phyloP scores from a whole-genome alignment of 257 asterid genomes.

The Jasminum sambac region DNA sequence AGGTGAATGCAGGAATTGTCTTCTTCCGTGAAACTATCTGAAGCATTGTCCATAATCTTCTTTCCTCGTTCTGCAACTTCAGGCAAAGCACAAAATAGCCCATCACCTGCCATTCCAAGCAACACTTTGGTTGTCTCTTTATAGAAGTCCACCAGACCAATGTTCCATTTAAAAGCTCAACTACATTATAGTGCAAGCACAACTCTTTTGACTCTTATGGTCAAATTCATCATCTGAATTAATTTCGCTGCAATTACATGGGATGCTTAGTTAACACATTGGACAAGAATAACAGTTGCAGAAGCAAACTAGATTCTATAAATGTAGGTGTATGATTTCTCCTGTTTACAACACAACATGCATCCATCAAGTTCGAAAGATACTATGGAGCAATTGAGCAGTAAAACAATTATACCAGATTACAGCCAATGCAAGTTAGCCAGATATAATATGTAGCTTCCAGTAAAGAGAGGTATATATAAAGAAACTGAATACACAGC shows the following conservation, averaged over 20 bases:
- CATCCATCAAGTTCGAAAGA: background rate
- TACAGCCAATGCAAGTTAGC: background rate
- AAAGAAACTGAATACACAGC: background rate
- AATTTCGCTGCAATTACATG: constrained; percentile 60
- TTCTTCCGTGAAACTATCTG: background rate
- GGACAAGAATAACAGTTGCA: background rate
- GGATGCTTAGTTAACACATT: constrained; percentile 27
- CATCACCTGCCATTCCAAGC: constrained; percentile 26
- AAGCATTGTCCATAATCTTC: constrained; percentile 23
- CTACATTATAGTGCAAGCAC: constrained; percentile 89
- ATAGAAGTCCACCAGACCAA: constrained; percentile 6
- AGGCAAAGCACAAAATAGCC: constrained; percentile 11
- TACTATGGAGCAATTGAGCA: background rate
- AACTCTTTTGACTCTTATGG: constrained; percentile 49
- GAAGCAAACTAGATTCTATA: background rate
- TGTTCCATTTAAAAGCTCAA: constrained; percentile 19
- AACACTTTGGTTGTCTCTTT: constrained; percentile 24
- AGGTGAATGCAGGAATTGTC: constrained; percentile 15
- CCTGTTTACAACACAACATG: background rate
- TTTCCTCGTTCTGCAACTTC: constrained; percentile 2
- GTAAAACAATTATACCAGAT: background rate
- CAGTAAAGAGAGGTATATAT: background rate
- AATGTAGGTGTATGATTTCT: background rate
- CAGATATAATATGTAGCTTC: background rate
- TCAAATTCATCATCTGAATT: constrained; percentile 60